phyloP scores from a whole-genome alignment of 805 yeast genomes.

The Spathaspora arborariae region DNA sequence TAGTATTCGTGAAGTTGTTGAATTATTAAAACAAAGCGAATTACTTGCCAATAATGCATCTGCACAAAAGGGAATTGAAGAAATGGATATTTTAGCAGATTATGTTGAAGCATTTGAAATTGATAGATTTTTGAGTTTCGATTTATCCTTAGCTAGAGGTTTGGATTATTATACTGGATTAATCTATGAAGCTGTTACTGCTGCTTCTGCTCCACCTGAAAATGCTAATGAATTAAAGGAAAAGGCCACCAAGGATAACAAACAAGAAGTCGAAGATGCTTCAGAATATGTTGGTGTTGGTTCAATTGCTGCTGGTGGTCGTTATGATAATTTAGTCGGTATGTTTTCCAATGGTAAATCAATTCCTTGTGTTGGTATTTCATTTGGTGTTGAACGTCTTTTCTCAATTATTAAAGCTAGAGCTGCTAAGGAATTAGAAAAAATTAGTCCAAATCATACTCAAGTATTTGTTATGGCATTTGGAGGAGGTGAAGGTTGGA shows the following conservation, averaged over 20 bases:
- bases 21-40: constrained; percentile 52
- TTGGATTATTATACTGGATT: constrained; percentile 96
- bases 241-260: constrained; percentile 20
- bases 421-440: constrained; percentile 51
- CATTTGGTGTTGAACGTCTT: constrained; percentile 94
- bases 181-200: constrained; percentile 93
- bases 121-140: constrained; percentile 67
- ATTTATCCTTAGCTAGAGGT: constrained; percentile 94
- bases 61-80: constrained; percentile 78
- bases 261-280: constrained; percentile 78
- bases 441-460: constrained; percentile 79
- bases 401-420: constrained; percentile 86
- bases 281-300: constrained; percentile 97
- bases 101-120: constrained; percentile 84
- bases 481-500: constrained; percentile 97
- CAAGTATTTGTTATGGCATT: constrained; percentile 97
- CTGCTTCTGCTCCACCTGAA: constrained; percentile 92
- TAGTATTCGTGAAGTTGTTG: constrained; percentile 58
- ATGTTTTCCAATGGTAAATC: constrained; percentile 93
- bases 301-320: constrained; percentile 98
- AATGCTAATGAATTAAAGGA: constrained; percentile 67
- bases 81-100: constrained; percentile 69
- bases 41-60: constrained; percentile 58
- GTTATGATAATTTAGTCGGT: constrained; percentile 94
- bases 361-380: constrained; percentile 95